These are phyloP conservation scores for Neurospora sp. DNA, from an alignment of 495 filamentous ascomycete species.

Conservation along the genomic window DNA sequence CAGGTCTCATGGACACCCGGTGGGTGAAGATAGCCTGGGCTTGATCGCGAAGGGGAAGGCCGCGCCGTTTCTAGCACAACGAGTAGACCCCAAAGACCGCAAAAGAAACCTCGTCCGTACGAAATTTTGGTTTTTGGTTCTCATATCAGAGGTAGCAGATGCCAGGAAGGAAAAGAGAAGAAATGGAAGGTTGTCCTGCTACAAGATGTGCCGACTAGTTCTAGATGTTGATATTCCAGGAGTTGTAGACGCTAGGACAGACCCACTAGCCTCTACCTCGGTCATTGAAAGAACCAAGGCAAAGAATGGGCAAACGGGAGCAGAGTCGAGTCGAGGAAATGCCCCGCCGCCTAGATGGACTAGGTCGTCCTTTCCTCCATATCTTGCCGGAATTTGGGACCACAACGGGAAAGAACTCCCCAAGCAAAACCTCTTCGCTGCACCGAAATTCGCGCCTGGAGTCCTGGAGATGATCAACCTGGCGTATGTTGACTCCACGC, in stretches of 20 bases:
- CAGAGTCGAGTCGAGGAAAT: not conserved
- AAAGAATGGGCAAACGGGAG: not conserved
- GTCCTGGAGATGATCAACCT: not conserved
- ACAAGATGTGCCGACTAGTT: not conserved
- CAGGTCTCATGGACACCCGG: not conserved
- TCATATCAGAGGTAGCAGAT: not conserved
- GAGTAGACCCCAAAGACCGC: not conserved
- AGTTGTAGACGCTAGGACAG: not conserved
- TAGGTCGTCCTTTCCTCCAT: too few species aligned
- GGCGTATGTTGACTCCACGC: not conserved
- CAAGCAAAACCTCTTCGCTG: not conserved
- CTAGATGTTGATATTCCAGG: not conserved
- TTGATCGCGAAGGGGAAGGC: not conserved
- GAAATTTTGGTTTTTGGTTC: not conserved
- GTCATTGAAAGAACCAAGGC: not conserved
- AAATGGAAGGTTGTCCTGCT: not conserved
- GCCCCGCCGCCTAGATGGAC: too few species aligned
- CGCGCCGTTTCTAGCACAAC: not conserved
- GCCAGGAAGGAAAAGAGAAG: not conserved
- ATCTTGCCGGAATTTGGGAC: not conserved
- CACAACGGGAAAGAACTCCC: not conserved
- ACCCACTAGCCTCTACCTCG: not conserved
- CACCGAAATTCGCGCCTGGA: not conserved
- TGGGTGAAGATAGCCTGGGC: not conserved
- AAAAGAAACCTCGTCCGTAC: not conserved